Base-by-base conservation (phyloP, 225 moss, liverwort and hornwort species). In the Sphagnum tenellum region DNA sequence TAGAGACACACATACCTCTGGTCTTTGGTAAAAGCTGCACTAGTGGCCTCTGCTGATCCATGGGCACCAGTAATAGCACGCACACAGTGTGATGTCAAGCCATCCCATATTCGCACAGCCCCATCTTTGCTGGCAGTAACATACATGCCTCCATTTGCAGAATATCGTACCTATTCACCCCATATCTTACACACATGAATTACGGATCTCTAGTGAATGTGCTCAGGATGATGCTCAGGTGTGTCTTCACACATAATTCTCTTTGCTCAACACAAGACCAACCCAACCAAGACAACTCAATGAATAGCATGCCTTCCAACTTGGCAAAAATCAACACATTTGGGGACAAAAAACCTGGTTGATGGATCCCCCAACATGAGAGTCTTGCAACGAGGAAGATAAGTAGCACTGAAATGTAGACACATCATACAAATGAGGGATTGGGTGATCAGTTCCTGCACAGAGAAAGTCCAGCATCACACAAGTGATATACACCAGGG, bases 111-210 rank as follows among this genome's bases (percentile, higher is more conserved):
- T 65, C 90, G 77, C 65, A 94, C 72, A 65, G 86, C 89, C 63
- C 94, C 94, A 74, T 94, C 90, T 78, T 94, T 89, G 77, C 94
- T 89, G 55, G 94, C 94, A 54, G 90, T 82, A 46, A 90, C 94
- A 61, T 94, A 94, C 67, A 94, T 74, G 50, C 85, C 87, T 70
- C 94, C 94, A 69, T 73, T 90, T 12, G 78, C 62, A 55, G 89
- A 77, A 64, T 90, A 94, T 5, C 90, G 81, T 47, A 90, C 78
- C 88, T 88, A 63, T 48, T 66, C 57, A 68, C 5, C 63, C 57
- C 65, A 47, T 47, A 1, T 29, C 29, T 29, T 29, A 29, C 29
- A 29, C 29, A 29, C 29, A 29, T 29, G 29, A 29, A 29, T 1
- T 29, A 29, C 29, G 1, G 29, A 29, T 29, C 29, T 29, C 29